Evolutionary conservation across 441 rosid species (phyloP).

Genomic region (Geranium incanum): DNA sequence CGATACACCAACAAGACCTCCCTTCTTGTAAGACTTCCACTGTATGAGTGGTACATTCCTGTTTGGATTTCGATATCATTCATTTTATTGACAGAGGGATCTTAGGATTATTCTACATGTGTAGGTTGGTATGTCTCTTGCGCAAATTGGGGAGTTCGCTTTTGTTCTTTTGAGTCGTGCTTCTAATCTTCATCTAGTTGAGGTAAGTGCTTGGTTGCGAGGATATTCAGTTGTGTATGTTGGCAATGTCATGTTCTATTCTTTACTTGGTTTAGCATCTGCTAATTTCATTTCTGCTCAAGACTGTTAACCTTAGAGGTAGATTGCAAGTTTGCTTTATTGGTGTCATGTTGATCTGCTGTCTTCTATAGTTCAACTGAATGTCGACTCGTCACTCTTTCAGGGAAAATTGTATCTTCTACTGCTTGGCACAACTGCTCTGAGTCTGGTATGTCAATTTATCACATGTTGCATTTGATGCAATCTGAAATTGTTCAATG

Average conservation of each 20-base stretch:
- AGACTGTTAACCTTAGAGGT: background rate
- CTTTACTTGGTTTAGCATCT: background rate
- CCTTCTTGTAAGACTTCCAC: slow-evolving; percentile 60
- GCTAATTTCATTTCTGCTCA: background rate
- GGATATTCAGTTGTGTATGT: background rate
- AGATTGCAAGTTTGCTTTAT: slow-evolving; percentile 7
- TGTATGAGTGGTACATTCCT: background rate
- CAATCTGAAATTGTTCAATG: background rate
- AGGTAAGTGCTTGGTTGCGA: slow-evolving; percentile 45
- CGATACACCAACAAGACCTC: slow-evolving; percentile 87
- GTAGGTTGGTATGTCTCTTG: slow-evolving; percentile 94
- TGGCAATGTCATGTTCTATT: background rate
- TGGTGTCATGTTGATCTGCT: background rate
- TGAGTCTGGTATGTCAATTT: slow-evolving; percentile 64
- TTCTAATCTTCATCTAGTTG: slow-evolving; percentile 85
- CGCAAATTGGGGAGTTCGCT: slow-evolving; percentile 94
- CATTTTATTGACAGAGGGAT: background rate
- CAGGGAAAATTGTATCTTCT: slow-evolving; percentile 89
- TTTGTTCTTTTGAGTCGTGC: slow-evolving; percentile 95
- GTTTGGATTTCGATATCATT: background rate
- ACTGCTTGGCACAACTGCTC: slow-evolving; percentile 92
- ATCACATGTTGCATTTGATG: background rate
- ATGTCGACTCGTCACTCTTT: slow-evolving; percentile 11
- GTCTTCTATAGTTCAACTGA: background rate
- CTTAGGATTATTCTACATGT: slow-evolving; percentile 24